These are phyloP conservation scores for Cladosporium sp. DNA, from an alignment of 2,329 filamentous ascomycete genomes.

Conservation along the genomic window DNA sequence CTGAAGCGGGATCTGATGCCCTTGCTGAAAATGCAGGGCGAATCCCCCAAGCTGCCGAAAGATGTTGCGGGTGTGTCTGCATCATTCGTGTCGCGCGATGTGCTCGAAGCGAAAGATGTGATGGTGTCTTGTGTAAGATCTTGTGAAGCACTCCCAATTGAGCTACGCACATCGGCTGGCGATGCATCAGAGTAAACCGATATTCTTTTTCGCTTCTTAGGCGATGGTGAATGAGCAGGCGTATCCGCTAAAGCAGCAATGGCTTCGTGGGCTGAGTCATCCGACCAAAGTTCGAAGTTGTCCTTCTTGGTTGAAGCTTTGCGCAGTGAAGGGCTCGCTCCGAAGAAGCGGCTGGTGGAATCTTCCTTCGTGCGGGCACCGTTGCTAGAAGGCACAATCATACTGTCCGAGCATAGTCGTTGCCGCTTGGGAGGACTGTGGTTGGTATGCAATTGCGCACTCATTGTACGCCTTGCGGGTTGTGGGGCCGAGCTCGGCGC, in stretches of 20 bases:
- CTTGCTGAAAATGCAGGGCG: conserved; percentile 22
- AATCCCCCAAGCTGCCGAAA: conserved; percentile 17
- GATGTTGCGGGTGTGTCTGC: conserved; percentile 24
- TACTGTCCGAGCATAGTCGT: conserved; percentile 41
- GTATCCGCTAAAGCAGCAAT: conserved; percentile 32
- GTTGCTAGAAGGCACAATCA: conserved; percentile 27
- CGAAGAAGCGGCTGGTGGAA: conserved; percentile 45
- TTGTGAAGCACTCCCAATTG: conserved; percentile 1
- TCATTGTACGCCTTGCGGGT: conserved; percentile 35
- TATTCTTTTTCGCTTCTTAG: conserved; percentile 28
- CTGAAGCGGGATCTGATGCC: conserved; percentile 21
- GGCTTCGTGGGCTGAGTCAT: conserved; percentile 45
- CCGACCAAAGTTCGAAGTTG: conserved; percentile 45
- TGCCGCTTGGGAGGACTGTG: conserved; percentile 37
- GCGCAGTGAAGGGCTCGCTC: conserved; percentile 34
- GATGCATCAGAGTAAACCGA: conserved; percentile 23
- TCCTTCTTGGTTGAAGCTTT: conserved; percentile 31
- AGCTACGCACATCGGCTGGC: neutral
- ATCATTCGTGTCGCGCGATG: conserved; percentile 12
- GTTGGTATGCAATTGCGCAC: conserved; percentile 30
- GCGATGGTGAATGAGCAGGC: conserved; percentile 15
- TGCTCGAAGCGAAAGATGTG: conserved; percentile 7
- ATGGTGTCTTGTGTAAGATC: conserved; percentile 3
- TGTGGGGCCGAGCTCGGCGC: conserved; percentile 40
- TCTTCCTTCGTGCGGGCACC: conserved; percentile 22